Conservation (phyloP, 1,284 basidiomycete species). For the Athelia sp. region DNA sequence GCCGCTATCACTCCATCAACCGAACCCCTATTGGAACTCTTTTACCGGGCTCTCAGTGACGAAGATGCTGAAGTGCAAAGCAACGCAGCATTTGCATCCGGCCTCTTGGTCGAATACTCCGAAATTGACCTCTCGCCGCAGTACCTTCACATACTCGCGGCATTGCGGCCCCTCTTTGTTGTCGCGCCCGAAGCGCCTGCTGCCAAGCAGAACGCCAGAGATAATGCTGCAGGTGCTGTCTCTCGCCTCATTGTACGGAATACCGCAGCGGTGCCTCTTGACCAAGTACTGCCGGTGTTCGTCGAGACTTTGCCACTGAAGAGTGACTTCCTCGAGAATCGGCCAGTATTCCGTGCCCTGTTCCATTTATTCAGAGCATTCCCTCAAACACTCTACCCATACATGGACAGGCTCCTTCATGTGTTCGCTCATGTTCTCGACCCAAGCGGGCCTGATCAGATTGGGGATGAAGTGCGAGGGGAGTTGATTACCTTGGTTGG, state of each 20-base stretch:
- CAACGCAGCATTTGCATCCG: conserved; percentile 94
- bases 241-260: conserved; percentile 87
- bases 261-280: conserved; percentile 78
- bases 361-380: conserved; percentile 84
- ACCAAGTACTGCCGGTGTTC: conserved; percentile 86
- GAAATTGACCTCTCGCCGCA: conserved; percentile 81
- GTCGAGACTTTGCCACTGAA: conserved; percentile 81
- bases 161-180: conserved; percentile 82
- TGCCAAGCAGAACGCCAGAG: conserved; percentile 79
- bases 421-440: conserved; percentile 87
- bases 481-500: conserved; percentile 76
- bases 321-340: conserved; percentile 88
- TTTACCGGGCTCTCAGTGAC: conserved; percentile 82
- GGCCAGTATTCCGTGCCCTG: conserved; percentile 85
- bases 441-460: conserved; percentile 65
- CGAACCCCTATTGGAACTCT: conserved; percentile 77
- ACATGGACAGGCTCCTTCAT: conserved; percentile 79
- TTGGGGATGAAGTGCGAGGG: conserved; percentile 71
- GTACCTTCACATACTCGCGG: conserved; percentile 75
- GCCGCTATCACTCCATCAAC: conserved; percentile 83
- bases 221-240: conserved; percentile 95
- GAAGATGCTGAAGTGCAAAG: conserved; percentile 89
- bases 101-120: conserved; percentile 89
- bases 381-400: conserved; percentile 66
- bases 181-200: conserved; percentile 56